A percentile compares a stretch with the other conserved stretches of the same genome.
Conservation (phyloP, 768 basidiomycete genomes). For the Agrocybe pediades region DNA sequence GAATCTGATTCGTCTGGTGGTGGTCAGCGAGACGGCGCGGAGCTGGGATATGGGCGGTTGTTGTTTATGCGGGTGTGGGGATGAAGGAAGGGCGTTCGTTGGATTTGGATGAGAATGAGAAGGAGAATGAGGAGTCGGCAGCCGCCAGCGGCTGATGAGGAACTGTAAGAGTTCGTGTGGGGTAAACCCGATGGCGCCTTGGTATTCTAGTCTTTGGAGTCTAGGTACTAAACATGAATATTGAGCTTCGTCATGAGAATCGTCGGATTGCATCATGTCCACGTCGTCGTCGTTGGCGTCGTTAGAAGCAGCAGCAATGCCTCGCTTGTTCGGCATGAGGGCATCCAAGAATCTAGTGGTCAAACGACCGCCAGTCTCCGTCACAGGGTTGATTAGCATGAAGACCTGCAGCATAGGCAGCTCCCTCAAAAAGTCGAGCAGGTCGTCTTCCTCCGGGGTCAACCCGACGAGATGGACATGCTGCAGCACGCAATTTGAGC, state of each 20-base stretch:
- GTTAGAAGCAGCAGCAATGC: too few species aligned
- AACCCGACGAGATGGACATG: slow-evolving; percentile 21
- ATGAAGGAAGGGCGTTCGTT: too few species aligned
- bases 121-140: not conserved
- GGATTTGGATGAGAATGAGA: not conserved
- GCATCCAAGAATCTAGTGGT: slow-evolving; percentile 14
- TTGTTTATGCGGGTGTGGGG: not conserved
- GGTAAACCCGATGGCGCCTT: slow-evolving; percentile 15
- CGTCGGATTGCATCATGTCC: too few species aligned
- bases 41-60: not conserved
- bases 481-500: slow-evolving; percentile 15
- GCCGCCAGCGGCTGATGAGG: slow-evolving; percentile 15
- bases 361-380: slow-evolving; percentile 16
- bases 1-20: slow-evolving; percentile 13
- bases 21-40: slow-evolving; percentile 17
- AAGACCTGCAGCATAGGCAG: slow-evolving; percentile 14
- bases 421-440: slow-evolving; percentile 15
- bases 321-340: slow-evolving; percentile 9
- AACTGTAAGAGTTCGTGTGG: slow-evolving; percentile 13
- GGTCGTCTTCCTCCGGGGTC: slow-evolving; percentile 17
- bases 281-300: too few species aligned
- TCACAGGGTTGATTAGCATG: slow-evolving; percentile 19
- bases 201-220: slow-evolving; percentile 19
- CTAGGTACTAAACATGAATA: not conserved
- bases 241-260: not conserved